Conservation (phyloP, 2,329 filamentous ascomycete genomes). For the Monosporascus sp. region DNA sequence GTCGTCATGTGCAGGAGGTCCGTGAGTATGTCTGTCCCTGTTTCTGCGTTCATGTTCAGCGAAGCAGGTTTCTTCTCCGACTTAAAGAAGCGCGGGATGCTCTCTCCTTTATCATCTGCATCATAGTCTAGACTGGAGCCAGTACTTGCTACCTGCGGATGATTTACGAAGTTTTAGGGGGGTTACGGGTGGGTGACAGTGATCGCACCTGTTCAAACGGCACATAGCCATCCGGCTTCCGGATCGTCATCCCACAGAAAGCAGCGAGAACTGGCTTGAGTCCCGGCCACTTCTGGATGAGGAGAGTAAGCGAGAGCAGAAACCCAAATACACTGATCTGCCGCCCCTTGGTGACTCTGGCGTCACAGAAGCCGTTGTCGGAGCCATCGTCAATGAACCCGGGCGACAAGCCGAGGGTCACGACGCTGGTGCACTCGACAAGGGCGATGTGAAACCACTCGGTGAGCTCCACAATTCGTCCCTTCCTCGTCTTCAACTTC, state of each 20-base stretch:
- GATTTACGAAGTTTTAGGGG: no score
- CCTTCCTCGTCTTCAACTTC: constrained; percentile 5
- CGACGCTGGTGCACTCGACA: constrained; percentile 5
- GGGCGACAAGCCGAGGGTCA: constrained; percentile 9
- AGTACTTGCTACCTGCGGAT: not conserved
- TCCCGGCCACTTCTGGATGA: constrained; percentile 5
- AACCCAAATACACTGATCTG: constrained; percentile 5
- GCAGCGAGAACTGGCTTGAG: constrained; percentile 2
- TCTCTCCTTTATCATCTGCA: constrained; percentile 4
- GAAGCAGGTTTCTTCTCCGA: constrained; percentile 1
- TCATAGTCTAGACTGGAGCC: not conserved
- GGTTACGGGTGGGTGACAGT: not conserved
- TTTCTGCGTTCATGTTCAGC: not conserved
- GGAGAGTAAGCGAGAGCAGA: constrained; percentile 2
- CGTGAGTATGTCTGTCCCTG: constrained; percentile 2
- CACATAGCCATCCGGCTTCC: constrained; percentile 3
- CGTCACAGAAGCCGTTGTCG: constrained; percentile 3
- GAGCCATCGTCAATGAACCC: constrained; percentile 4
- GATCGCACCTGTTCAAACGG: constrained; percentile 5
- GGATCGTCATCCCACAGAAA: constrained; percentile 4
- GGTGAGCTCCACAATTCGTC: constrained; percentile 2
- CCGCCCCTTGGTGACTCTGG: constrained; percentile 4
- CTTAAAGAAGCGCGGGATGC: constrained; percentile 1
- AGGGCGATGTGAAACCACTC: constrained; percentile 6
- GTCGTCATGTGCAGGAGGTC: constrained; percentile 7